Base-by-base conservation (phyloP, 257 asterid genomes). In the Leptodermis oblonga region DNA sequence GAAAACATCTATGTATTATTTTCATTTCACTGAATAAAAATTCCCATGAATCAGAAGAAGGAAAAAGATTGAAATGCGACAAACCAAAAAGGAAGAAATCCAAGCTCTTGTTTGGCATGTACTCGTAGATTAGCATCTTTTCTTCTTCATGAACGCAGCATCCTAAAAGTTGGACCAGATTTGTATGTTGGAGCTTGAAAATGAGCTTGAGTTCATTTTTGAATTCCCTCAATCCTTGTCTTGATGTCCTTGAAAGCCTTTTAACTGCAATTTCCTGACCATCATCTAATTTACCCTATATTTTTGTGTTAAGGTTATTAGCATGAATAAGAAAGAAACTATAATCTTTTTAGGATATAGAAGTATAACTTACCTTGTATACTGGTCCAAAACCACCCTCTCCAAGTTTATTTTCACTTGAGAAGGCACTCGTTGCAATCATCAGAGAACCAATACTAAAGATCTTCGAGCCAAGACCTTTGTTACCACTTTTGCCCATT, bases 321-420 rank as follows among this genome's bases (percentile, higher is more conserved):
- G 33, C 36, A 39, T 17, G 42, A 37, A 53, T 34, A n/a, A n/a
- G n/a, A n/a, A 11, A 22, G 0, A 49, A 48, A 13, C 7, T 31
- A 45, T 33, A 3, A 11, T 30, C 9, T 59, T 36, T 4, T 62
- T 18, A 33, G 12, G 49, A 26, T 10, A n/a, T 3, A n/a, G 1
- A 20, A 26, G 28, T 8, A 64, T 5, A 23, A 54, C 64, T 31
- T 22, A 82, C 87, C 88, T 73, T 80, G 74, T 83, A 86, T 61
- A 86, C 95, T 28, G 90, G 76, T 74, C 90, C 88, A 71, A 86
- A 88, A 72, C 90, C 95, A 55, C 92, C 92, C 78, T 84, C 72
- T 74, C 92, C 95, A 14, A 88, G 83, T 74, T 84, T 88, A 28
- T 78, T 55, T 37, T 70, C 65, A 1, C 65, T 37, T 34, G 87